phyloP scores from a whole-genome alignment of 2,329 filamentous ascomycete species.

The Verticillium nubilum region DNA sequence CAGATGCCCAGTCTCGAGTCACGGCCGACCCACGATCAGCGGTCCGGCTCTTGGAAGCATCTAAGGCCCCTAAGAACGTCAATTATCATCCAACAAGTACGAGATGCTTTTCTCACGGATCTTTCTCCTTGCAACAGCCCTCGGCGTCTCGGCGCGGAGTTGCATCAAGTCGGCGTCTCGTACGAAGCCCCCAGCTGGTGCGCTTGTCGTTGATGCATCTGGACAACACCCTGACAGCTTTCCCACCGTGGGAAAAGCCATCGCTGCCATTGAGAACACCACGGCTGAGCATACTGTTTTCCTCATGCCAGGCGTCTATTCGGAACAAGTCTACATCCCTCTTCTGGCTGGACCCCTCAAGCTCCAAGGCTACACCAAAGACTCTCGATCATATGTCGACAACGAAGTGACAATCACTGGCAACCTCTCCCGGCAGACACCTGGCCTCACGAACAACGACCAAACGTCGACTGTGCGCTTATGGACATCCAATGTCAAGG shows the following conservation, averaged over 20 bases:
- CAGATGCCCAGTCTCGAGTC: no score
- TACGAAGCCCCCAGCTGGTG: background rate
- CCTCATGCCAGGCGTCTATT: slow-evolving; percentile 56
- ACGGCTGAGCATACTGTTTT: slow-evolving; percentile 32
- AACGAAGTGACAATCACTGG: slow-evolving; percentile 42
- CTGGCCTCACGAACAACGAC: slow-evolving; percentile 38
- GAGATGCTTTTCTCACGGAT: background rate
- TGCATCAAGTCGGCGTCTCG: slow-evolving; percentile 5
- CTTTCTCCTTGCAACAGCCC: background rate
- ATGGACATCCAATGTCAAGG: slow-evolving; percentile 52
- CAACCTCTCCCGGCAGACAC: slow-evolving; percentile 22
- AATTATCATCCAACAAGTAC: no score
- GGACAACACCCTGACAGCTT: slow-evolving; percentile 6
- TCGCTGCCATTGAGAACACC: slow-evolving; percentile 13
- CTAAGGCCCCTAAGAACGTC: no score
- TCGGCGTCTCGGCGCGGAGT: background rate
- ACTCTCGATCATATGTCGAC: slow-evolving; percentile 30
- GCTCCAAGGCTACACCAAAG: slow-evolving; percentile 48
- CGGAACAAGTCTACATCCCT: slow-evolving; percentile 12
- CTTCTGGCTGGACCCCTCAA: slow-evolving; percentile 28
- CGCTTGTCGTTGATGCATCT: slow-evolving; percentile 6
- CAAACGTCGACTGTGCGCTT: slow-evolving; percentile 32
- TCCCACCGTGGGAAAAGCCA: slow-evolving; percentile 5
- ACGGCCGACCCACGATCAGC: no score
- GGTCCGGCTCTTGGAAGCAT: no score